These are phyloP conservation scores for Manihot esculenta DNA, from an alignment of 441 rosid genomes.

Conservation along the genomic window DNA sequence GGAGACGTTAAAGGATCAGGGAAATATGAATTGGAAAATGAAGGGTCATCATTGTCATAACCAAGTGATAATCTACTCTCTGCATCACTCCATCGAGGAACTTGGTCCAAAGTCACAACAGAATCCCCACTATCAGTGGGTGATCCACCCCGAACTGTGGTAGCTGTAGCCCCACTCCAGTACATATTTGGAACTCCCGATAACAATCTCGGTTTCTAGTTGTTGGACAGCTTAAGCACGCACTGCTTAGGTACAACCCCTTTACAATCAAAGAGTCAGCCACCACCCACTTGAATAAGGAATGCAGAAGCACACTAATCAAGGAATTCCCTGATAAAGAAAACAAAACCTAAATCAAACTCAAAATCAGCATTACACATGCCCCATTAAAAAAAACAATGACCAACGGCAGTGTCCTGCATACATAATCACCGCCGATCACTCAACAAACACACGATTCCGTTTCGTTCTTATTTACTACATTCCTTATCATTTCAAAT, in stretches of 20 bases:
- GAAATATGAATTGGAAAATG: slow-evolving; percentile 63
- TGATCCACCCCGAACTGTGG: slow-evolving; percentile 67
- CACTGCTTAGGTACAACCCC: not conserved
- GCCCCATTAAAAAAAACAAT: not conserved
- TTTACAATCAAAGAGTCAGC: not conserved
- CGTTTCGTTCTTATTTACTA: not conserved
- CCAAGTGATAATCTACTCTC: slow-evolving; percentile 65
- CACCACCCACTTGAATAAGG: not conserved
- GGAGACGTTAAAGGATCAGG: slow-evolving; percentile 75
- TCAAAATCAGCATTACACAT: slow-evolving; percentile 16
- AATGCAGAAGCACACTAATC: slow-evolving; percentile 18
- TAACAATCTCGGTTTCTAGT: slow-evolving; percentile 15
- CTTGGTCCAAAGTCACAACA: slow-evolving; percentile 88
- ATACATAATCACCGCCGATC: not conserved
- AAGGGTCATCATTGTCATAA: slow-evolving; percentile 61
- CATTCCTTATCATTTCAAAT: not conserved
- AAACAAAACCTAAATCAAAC: slow-evolving; percentile 4
- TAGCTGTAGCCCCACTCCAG: slow-evolving; percentile 61
- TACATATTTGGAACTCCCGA: slow-evolving; percentile 51
- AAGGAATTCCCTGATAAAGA: slow-evolving; percentile 16
- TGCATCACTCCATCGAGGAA: slow-evolving; percentile 90
- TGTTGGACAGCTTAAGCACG: not conserved
- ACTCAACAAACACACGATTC: not conserved
- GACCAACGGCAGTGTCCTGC: not conserved
- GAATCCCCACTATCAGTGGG: slow-evolving; percentile 73